Base-by-base conservation (phyloP, 805 yeast genomes). In the Saturnispora halmiae region DNA sequence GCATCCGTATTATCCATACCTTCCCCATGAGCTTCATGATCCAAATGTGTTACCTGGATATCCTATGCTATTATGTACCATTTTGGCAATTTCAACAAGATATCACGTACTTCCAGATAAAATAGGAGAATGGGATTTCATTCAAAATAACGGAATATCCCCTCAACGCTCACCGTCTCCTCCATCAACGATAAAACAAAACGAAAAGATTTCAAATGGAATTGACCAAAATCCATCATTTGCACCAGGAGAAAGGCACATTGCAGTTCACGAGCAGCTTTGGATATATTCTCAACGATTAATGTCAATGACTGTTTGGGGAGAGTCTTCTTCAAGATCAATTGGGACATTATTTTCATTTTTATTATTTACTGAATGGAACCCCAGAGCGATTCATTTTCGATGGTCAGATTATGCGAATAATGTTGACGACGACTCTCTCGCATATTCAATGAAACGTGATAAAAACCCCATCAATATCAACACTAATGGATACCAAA, bases 321-420 rank as follows among this genome's bases (percentile, higher is more conserved):
- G 94, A 1, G 95, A 85, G 55, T 92, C 94, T 0, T 79, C 84
- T 44, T 82, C 92, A 6, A 65, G 95, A 47, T 80, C 92, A 0
- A 73, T 87, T 3, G 96, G 95, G 1, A 85, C 96, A 0, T 79
- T 87, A 5, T 69, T 82, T 45, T 88, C 96, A 1, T 84, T 88
- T 54, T 60, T 88, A 37, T 64, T 88, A 14, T 80, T 85, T 51
- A 83, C 95, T 0, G 96, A 90, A 58, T 88, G 97, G 97, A 86
- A 87, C 51, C 96, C 96, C 3, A 66, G 95, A 40, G 95, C 95
- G 3, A 86, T 87, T 45, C 96, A 87, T 58, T 81, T 87, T 80
- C 64, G 86, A 48, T 76, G 90, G 83, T 63, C 77, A 1, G 95
- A 88, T 60, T 83, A 85, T 60, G 94, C 90, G 1, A 80, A 81